Evolutionary conservation across 805 yeast species (phyloP), one percentile per base, ranked within the genome.

Genomic region (Lachancea kluyveri): DNA sequence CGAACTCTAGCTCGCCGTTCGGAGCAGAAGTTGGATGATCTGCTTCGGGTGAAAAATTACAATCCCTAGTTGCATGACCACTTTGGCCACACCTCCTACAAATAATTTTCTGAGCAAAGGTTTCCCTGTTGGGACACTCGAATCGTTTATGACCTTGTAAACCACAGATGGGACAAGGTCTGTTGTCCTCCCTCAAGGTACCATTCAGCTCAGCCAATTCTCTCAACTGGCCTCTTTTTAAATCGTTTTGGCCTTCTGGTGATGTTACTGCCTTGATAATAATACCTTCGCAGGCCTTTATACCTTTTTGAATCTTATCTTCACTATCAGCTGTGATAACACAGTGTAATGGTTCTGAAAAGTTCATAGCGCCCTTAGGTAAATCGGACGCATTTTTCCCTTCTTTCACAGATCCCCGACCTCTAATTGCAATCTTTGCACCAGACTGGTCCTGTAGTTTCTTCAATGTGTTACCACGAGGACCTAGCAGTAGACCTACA

Each of bases 121-220:
- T 65, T 35, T 64, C 65, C 36, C 65, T 59, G 40, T 58, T 66
- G 36, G 75, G 94, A 68, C 88, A 79, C 25, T 75, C 79, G 53
- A 66, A 70, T 42, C 72, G 65, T 33, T 69, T 67, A 47, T 81
- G 87, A 1, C 87, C 88, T 28, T 64, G 57, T 23, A 75, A 65
- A 4, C 85, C 84, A 60, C 90, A 82, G 26, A 62, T 62, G 10
- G 70, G 63, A 53, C 90, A 81, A 1, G 75, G 69, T 36, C 76
- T 65, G 36, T 68, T 74, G 42, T 80, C 90, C 47, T 84, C 94
- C 33, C 97, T 71, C 28, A 87, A 65, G 0, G 98, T 92, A 58
- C 99, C 99, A 60, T 92, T 94, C 35, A 92, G 66, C 15, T 84
- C 80, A 0, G 99, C 99, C 46, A 92, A 68, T 50, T 90, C 95